Evolutionary conservation across 1,284 basidiomycete species (phyloP).

Genomic region (Kalmanozyma brasiliensis): DNA sequence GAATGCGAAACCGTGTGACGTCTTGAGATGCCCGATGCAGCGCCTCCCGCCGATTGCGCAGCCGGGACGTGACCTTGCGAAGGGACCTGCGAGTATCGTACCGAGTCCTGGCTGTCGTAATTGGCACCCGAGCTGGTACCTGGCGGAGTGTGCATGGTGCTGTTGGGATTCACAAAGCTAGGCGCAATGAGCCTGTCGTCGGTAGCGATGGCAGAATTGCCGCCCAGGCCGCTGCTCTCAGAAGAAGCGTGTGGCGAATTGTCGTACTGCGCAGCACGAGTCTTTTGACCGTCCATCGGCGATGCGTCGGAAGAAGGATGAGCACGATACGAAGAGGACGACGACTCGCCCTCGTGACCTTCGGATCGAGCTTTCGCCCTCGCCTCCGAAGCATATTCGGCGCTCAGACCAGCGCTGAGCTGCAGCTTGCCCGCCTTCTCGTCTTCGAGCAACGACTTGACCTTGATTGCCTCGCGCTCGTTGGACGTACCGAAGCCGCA

Average conservation of each 20-base stretch:
- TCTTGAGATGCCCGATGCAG: slow-evolving; percentile 18
- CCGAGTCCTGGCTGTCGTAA: slow-evolving; percentile 12
- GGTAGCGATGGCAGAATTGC: slow-evolving; percentile 10
- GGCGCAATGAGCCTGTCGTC: slow-evolving; percentile 44
- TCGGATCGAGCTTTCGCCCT: slow-evolving; percentile 29
- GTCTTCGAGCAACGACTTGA: slow-evolving; percentile 51
- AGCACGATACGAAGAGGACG: slow-evolving; percentile 24
- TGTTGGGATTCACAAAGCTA: slow-evolving; percentile 48
- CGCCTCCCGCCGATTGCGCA: slow-evolving; percentile 6
- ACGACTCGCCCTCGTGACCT: slow-evolving; percentile 23
- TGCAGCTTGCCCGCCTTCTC: slow-evolving; percentile 48
- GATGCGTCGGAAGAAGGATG: slow-evolving; percentile 21
- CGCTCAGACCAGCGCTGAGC: slow-evolving; percentile 46
- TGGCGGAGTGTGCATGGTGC: slow-evolving; percentile 30
- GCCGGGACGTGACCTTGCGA: slow-evolving; percentile 13
- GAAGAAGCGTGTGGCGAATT: slow-evolving; percentile 29
- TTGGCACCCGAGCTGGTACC: slow-evolving; percentile 22
- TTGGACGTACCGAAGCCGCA: slow-evolving; percentile 52
- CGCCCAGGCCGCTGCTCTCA: slow-evolving; percentile 16
- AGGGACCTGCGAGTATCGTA: slow-evolving; percentile 16
- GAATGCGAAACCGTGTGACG: slow-evolving; percentile 46
- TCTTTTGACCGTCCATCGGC: slow-evolving; percentile 6
- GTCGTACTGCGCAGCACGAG: slow-evolving; percentile 16
- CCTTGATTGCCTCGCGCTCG: slow-evolving; percentile 48
- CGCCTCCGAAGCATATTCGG: slow-evolving; percentile 32